These are phyloP conservation scores for Uncinocarpus reesii DNA, from an alignment of 2,329 filamentous ascomycete genomes.

Conservation along the genomic window DNA sequence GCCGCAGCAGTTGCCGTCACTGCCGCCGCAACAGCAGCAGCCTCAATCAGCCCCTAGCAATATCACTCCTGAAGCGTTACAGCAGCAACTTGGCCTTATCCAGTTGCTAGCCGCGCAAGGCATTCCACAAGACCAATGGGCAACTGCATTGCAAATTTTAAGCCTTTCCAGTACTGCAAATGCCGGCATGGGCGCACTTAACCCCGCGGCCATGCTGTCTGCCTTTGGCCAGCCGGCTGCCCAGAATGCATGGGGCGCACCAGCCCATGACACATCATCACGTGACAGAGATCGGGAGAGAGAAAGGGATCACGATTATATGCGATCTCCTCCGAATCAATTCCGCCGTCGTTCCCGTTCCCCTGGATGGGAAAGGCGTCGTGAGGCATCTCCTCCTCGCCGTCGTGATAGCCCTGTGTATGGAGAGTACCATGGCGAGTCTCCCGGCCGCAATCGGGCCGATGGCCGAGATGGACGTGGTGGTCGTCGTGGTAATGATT, in stretches of 20 bases:
- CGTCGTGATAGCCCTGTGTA: conserved; percentile 60
- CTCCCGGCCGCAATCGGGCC: conserved; percentile 48
- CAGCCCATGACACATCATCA: conserved; percentile 23
- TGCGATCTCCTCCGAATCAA: conserved; percentile 52
- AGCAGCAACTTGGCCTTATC: conserved; percentile 65
- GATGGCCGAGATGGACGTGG: conserved; percentile 46
- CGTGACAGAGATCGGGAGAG: conserved; percentile 35
- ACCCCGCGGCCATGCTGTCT: conserved; percentile 35
- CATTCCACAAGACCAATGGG: conserved; percentile 67
- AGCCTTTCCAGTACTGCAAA: conserved; percentile 30
- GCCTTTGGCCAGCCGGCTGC: conserved; percentile 29
- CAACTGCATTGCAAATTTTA: conserved; percentile 45
- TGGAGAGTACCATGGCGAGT: conserved; percentile 62
- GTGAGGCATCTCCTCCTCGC: conserved; percentile 52
- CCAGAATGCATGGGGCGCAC: conserved; percentile 19
- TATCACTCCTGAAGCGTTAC: conserved; percentile 43
- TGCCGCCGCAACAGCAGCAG: conserved; percentile 16
- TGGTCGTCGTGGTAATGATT: conserved; percentile 48
- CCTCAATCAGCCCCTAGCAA: conserved; percentile 34
- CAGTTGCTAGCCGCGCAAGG: conserved; percentile 67
- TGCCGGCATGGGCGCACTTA: conserved; percentile 27
- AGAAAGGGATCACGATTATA: conserved; percentile 49
- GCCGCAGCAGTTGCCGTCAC: conserved; percentile 18
- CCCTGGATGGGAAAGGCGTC: conserved; percentile 62
- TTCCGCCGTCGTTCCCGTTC: conserved; percentile 67